Conservation (phyloP, 495 filamentous ascomycete species). For the Penicillium egyptiacum region DNA sequence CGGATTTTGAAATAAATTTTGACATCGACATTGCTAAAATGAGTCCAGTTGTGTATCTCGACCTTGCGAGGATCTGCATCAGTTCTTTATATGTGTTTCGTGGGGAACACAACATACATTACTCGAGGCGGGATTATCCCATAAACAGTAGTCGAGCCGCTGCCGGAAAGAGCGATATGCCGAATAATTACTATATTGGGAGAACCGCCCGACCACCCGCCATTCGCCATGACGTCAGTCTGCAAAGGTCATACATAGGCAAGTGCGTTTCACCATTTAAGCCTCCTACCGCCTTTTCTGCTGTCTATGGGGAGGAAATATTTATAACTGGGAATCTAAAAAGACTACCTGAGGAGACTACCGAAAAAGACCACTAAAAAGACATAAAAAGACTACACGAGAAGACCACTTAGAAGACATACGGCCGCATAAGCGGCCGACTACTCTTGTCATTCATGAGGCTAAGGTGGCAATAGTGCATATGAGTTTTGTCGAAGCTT, state of each 20-base stretch:
- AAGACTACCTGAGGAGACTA: too few species aligned
- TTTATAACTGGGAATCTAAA: too few species aligned
- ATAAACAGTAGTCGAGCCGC: constrained; percentile 2
- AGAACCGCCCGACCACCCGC: neutral
- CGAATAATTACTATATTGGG: constrained; percentile 7
- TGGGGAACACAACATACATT: constrained; percentile 7
- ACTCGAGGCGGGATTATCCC: neutral
- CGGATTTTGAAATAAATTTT: constrained; percentile 33
- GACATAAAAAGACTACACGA: too few species aligned
- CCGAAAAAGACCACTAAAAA: too few species aligned
- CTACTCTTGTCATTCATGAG: neutral
- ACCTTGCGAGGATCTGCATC: constrained; percentile 9
- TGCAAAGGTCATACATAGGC: too few species aligned
- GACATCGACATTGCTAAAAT: constrained; percentile 34
- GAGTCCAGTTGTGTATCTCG: constrained; percentile 5
- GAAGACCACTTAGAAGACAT: too few species aligned
- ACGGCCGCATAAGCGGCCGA: too few species aligned
- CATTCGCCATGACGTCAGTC: constrained; percentile 7
- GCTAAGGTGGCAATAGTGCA: neutral
- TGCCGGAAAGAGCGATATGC: neutral
- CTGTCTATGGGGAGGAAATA: too few species aligned
- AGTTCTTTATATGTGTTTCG: constrained; percentile 2
- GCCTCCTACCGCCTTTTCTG: too few species aligned
- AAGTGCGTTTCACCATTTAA: too few species aligned
- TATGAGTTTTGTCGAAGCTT: neutral